These are phyloP conservation scores for Thymus quinquecostatus DNA, from an alignment of 257 asterid genomes.

Conservation along the genomic window DNA sequence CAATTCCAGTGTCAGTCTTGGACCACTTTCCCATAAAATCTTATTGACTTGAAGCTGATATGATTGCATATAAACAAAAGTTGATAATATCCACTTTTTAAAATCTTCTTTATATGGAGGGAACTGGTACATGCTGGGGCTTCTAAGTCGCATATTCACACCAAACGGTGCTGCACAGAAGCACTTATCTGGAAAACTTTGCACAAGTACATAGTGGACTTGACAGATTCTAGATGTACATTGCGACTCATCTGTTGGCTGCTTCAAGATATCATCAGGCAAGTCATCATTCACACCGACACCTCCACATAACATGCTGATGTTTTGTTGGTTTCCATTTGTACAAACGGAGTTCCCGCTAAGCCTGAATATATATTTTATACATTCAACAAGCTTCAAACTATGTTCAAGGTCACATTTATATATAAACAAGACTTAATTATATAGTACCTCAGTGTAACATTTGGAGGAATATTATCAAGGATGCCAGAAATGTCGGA, in stretches of 20 bases:
- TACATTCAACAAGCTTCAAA: not conserved
- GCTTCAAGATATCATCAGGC: slow-evolving; percentile 28
- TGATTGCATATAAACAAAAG: slow-evolving; percentile 1
- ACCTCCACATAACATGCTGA: slow-evolving; percentile 40
- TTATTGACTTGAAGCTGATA: slow-evolving; percentile 45
- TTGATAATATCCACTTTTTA: slow-evolving; percentile 33
- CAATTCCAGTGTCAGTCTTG: slow-evolving; percentile 52
- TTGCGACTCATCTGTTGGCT: slow-evolving; percentile 22
- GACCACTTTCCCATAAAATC: slow-evolving; percentile 52
- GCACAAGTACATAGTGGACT: slow-evolving; percentile 37
- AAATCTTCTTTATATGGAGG: slow-evolving; percentile 36
- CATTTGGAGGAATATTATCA: slow-evolving; percentile 43
- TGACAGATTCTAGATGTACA: slow-evolving; percentile 47
- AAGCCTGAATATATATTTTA: slow-evolving; percentile 36
- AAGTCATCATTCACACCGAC: slow-evolving; percentile 29
- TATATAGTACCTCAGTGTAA: slow-evolving; percentile 38
- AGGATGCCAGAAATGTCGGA: slow-evolving; percentile 55
- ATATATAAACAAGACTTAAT: slow-evolving; percentile 3
- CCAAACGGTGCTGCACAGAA: slow-evolving; percentile 62
- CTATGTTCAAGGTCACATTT: too few species aligned
- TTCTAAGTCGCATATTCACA: slow-evolving; percentile 49
- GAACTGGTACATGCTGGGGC: slow-evolving; percentile 55
- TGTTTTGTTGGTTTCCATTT: slow-evolving; percentile 43
- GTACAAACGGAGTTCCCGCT: slow-evolving; percentile 50
- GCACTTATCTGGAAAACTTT: slow-evolving; percentile 45